Evolutionary conservation across 2,329 filamentous ascomycete genomes (phyloP).

Genomic region (Exophiala alcalophila): DNA sequence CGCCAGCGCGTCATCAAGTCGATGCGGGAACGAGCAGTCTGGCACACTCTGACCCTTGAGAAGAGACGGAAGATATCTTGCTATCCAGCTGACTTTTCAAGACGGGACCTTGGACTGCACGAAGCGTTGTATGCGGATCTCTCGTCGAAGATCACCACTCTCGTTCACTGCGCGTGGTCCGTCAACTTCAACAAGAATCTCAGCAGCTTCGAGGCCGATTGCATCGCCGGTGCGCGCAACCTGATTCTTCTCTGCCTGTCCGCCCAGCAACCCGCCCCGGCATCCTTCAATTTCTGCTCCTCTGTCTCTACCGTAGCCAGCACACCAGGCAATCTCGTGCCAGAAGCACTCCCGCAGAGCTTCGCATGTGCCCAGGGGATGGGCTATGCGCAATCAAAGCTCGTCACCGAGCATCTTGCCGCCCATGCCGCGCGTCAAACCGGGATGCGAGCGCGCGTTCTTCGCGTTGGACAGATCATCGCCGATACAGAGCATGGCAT

Average conservation of each 20-base stretch:
- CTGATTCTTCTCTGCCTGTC: slow-evolving; percentile 40
- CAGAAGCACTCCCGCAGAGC: slow-evolving; percentile 15
- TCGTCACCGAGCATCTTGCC: slow-evolving; percentile 56
- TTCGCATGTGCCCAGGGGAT: slow-evolving; percentile 33
- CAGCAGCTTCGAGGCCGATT: slow-evolving; percentile 54
- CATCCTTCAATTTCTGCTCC: slow-evolving; percentile 52
- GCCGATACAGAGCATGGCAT: slow-evolving; percentile 47
- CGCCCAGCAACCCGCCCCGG: slow-evolving; percentile 33
- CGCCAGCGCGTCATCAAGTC: slow-evolving; percentile 46
- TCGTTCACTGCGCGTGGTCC: slow-evolving; percentile 64
- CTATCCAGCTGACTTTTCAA: slow-evolving; percentile 47
- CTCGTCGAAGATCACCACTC: slow-evolving; percentile 43
- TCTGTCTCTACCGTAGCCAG: slow-evolving; percentile 44
- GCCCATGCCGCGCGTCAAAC: slow-evolving; percentile 26
- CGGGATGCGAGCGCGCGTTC: slow-evolving; percentile 39
- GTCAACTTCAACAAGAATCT: slow-evolving; percentile 63
- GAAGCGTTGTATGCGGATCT: slow-evolving; percentile 42
- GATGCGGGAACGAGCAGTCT: slow-evolving; percentile 34
- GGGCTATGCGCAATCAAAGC: slow-evolving; percentile 57
- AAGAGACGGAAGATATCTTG: slow-evolving; percentile 44
- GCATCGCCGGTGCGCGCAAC: slow-evolving; percentile 18
- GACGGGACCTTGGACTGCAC: slow-evolving; percentile 49
- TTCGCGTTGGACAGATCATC: slow-evolving; percentile 53
- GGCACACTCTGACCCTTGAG: slow-evolving; percentile 8
- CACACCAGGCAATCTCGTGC: slow-evolving; percentile 9